Percentiles rank a stretch among this genome's conserved stretches.
Conservation (phyloP, 2,329 filamentous ascomycete species). For the Diaporthe nobilis region DNA sequence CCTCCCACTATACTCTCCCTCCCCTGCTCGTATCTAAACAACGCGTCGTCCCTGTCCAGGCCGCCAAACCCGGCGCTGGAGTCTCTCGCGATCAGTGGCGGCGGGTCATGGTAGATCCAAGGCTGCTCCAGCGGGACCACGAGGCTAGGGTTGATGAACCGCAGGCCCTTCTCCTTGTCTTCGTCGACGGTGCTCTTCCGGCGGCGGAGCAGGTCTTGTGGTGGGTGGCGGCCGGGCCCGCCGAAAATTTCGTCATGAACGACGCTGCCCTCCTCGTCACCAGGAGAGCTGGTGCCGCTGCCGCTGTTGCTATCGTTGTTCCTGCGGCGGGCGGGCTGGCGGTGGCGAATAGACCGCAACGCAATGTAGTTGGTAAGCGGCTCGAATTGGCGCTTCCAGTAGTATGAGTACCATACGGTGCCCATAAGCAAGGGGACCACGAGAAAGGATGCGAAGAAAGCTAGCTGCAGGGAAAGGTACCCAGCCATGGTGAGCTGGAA, state of each 20-base stretch:
- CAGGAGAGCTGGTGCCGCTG: constrained; percentile 41
- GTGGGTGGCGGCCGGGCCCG: constrained; percentile 50
- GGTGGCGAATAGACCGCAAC: constrained; percentile 82
- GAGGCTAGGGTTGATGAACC: constrained; percentile 84
- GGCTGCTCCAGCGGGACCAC: constrained; percentile 76
- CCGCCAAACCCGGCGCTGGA: constrained; percentile 38
- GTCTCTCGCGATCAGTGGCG: constrained; percentile 51
- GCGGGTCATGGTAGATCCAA: constrained; percentile 76
- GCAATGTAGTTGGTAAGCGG: constrained; percentile 95
- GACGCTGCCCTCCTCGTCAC: constrained; percentile 37
- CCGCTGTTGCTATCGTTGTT: constrained; percentile 60
- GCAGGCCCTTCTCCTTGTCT: constrained; percentile 76
- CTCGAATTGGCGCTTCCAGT: constrained; percentile 85
- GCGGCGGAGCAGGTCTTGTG: constrained; percentile 59
- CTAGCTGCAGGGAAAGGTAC: constrained; percentile 81
- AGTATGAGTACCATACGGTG: constrained; percentile 91
- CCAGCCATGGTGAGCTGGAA: constrained; percentile 95
- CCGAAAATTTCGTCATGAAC: constrained; percentile 55
- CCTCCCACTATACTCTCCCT: constrained; percentile 34
- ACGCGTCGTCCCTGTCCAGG: constrained; percentile 11
- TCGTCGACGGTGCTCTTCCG: constrained; percentile 80
- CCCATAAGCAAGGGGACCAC: constrained; percentile 82
- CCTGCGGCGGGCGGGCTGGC: constrained; percentile 59
- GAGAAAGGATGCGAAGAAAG: constrained; percentile 79
- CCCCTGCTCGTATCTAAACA: constrained; percentile 38